Percentiles rank a stretch among this genome's conserved stretches.
Evolutionary conservation across 192 early-diverging fungal species (phyloP).

Genomic region (Gonapodya prolifera): DNA sequence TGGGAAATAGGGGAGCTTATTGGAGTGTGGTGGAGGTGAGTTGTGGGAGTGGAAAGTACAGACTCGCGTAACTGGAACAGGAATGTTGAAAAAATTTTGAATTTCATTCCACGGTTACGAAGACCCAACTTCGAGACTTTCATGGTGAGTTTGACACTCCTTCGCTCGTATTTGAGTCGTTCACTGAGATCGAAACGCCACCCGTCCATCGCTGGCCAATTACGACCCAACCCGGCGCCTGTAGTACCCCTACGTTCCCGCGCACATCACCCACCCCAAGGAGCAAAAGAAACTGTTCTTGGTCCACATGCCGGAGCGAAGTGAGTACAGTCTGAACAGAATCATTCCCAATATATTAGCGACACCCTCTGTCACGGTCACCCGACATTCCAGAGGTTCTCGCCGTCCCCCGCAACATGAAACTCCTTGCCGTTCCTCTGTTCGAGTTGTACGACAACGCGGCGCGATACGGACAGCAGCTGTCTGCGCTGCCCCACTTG

Average conservation of each 20-base stretch:
- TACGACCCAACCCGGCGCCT: not conserved
- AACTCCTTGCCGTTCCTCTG: constrained; percentile 63
- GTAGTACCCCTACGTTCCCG: constrained; percentile 67
- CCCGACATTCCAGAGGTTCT: constrained; percentile 34
- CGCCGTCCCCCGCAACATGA: constrained; percentile 64
- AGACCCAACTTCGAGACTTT: constrained; percentile 64
- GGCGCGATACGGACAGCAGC: constrained; percentile 46
- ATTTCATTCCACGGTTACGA: too few species aligned
- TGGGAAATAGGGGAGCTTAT: constrained; percentile 67
- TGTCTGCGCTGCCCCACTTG: not conserved
- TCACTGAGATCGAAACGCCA: not conserved
- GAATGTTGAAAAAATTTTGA: too few species aligned
- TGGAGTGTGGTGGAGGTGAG: constrained; percentile 55
- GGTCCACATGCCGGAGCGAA: constrained; percentile 54
- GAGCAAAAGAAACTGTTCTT: constrained; percentile 62
- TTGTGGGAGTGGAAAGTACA: too few species aligned
- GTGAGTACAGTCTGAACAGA: not conserved
- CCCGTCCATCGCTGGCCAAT: not conserved
- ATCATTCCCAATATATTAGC: too few species aligned
- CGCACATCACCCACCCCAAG: constrained; percentile 66
- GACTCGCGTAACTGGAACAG: too few species aligned
- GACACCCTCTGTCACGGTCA: too few species aligned
- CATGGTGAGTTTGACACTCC: constrained; percentile 37
- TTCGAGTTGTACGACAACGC: constrained; percentile 70
- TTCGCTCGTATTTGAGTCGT: not conserved